A percentile compares a stretch with the other conserved stretches of the same genome.
Conservation (phyloP, 345 rosid species). For the Barbarea vulgaris region DNA sequence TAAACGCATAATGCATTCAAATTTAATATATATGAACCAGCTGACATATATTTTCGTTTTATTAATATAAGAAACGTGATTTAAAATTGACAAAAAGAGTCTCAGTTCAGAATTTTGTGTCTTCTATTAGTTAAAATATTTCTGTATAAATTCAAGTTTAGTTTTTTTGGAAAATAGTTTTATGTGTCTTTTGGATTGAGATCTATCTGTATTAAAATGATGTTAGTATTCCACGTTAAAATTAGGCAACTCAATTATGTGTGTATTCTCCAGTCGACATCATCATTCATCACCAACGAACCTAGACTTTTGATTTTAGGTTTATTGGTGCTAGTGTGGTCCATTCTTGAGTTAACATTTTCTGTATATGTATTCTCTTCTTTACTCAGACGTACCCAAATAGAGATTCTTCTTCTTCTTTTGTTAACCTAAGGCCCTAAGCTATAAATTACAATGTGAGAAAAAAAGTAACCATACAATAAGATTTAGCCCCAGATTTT, state of each 20-base stretch:
- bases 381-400: neutral
- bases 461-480: neutral
- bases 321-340: slow-evolving; percentile 32
- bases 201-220: neutral
- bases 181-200: neutral
- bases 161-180: neutral
- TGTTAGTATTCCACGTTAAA: neutral
- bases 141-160: neutral
- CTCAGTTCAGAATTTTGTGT: neutral
- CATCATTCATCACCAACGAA: slow-evolving; percentile 15
- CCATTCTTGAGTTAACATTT: slow-evolving; percentile 22
- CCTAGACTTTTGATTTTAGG: slow-evolving; percentile 11
- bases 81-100: neutral
- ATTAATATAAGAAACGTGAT: neutral
- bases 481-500: neutral
- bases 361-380: neutral
- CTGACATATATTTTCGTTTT: neutral
- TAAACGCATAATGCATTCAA: too few species aligned
- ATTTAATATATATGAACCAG: neutral
- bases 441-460: neutral
- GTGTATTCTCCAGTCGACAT: slow-evolving; percentile 21
- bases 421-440: neutral
- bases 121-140: neutral
- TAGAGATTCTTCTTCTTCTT: neutral
- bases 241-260: slow-evolving; percentile 31